These are phyloP conservation scores for Ophiosphaerella korrae DNA, from an alignment of 2,329 filamentous ascomycete species.

Conservation along the genomic window DNA sequence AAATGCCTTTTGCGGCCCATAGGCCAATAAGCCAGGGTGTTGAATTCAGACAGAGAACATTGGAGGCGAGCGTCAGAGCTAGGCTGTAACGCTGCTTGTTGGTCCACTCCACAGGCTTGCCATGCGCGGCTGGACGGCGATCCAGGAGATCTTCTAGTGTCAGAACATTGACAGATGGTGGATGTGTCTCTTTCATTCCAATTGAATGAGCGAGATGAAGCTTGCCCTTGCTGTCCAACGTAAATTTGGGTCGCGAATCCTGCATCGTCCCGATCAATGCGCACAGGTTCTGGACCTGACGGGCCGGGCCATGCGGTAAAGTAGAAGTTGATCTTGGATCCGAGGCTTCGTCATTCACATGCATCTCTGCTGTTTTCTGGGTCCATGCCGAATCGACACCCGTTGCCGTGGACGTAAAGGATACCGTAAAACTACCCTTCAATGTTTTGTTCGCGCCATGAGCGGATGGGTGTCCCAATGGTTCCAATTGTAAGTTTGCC, in stretches of 20 bases:
- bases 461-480: constrained; percentile 32
- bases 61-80: constrained; percentile 44
- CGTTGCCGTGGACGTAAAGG: constrained; percentile 31
- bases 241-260: constrained; percentile 39
- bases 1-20: constrained; percentile 41
- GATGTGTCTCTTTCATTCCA: constrained; percentile 16
- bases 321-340: constrained; percentile 9
- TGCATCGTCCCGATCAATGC: constrained; percentile 39
- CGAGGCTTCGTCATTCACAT: constrained; percentile 33
- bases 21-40: constrained; percentile 45
- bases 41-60: constrained; percentile 43
- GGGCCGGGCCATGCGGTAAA: not conserved
- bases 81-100: constrained; percentile 44
- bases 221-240: constrained; percentile 37
- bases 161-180: constrained; percentile 23
- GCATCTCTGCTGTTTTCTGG: constrained; percentile 42
- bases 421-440: constrained; percentile 41
- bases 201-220: constrained; percentile 37
- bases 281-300: constrained; percentile 45
- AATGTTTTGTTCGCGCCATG: constrained; percentile 19
- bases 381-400: constrained; percentile 26
- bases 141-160: constrained; percentile 40
- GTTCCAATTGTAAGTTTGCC: constrained; percentile 42
- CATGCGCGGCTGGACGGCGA: constrained; percentile 30
- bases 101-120: constrained; percentile 35